Evolutionary conservation across 495 filamentous ascomycete genomes (phyloP).

Genomic region (Jackrogersella multiformis): DNA sequence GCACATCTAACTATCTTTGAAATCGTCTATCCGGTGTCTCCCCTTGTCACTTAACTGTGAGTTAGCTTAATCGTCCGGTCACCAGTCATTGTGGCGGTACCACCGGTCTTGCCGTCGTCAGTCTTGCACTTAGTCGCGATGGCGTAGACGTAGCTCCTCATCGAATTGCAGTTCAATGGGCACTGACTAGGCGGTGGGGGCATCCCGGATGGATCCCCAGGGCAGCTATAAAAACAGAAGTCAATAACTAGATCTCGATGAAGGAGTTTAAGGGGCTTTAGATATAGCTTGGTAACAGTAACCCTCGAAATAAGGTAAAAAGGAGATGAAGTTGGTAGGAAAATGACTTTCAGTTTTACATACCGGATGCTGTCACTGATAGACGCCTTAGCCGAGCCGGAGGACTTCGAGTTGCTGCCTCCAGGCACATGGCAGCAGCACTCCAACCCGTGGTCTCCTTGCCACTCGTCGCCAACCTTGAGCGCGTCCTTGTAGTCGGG

Average conservation of each 20-base stretch:
- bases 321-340: neutral
- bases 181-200: conserved; percentile 9
- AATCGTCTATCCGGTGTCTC: neutral
- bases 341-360: neutral
- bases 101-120: conserved; percentile 16
- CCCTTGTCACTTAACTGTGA: conserved; percentile 17
- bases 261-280: neutral
- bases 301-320: neutral
- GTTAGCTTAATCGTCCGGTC: conserved; percentile 4
- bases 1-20: neutral
- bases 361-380: conserved; percentile 16
- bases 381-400: conserved; percentile 19
- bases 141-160: conserved; percentile 27
- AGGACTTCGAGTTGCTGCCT: conserved; percentile 4
- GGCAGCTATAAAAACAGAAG: neutral
- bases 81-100: neutral
- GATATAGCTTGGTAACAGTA: too few relatives aligned
- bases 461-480: conserved; percentile 24
- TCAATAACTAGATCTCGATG: neutral
- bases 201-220: conserved; percentile 12
- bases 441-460: conserved; percentile 11
- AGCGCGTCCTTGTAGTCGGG: conserved; percentile 22
- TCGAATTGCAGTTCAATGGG: conserved; percentile 23
- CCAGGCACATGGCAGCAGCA: conserved; percentile 26
- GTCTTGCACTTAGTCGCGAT: conserved; percentile 30